Conservation (phyloP, 1,284 basidiomycete species). For the Thelephora terrestris region DNA sequence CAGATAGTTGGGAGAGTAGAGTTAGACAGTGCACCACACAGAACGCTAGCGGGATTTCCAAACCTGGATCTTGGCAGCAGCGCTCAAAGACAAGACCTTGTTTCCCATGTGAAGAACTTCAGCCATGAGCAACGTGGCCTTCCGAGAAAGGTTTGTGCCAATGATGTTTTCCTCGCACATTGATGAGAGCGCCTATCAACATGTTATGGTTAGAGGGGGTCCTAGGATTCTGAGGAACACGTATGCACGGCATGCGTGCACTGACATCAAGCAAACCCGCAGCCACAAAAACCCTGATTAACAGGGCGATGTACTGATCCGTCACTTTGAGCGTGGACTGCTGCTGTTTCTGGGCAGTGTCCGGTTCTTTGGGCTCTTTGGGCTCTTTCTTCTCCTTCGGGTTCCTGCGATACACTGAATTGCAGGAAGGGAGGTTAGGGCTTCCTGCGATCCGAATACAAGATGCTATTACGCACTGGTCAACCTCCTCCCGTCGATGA, state of each 20-base stretch:
- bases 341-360: constrained; percentile 35
- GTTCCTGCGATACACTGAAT: constrained; percentile 58
- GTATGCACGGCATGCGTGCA: too few relatives aligned
- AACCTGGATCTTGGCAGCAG: constrained; percentile 80
- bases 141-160: constrained; percentile 65
- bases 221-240: neutral
- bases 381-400: constrained; percentile 29
- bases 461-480: constrained; percentile 49
- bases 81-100: constrained; percentile 73
- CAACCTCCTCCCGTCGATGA: constrained; percentile 76
- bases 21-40: neutral
- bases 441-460: constrained; percentile 2
- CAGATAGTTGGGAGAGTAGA: constrained; percentile 34
- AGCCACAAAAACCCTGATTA: constrained; percentile 80
- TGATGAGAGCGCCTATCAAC: constrained; percentile 63
- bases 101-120: constrained; percentile 87
- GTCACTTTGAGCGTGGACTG: constrained; percentile 70
- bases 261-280: constrained; percentile 81
- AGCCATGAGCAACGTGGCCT: constrained; percentile 88
- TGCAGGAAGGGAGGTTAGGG: neutral
- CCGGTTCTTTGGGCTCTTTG: constrained; percentile 21
- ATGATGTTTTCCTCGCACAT: constrained; percentile 74
- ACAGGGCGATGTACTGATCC: constrained; percentile 89
- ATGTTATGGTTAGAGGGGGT: constrained; percentile 1
- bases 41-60: constrained; percentile 9